These are phyloP conservation scores for Sporothrix brunneoviolacea DNA, from an alignment of 2,329 filamentous ascomycete species.

Conservation along the genomic window DNA sequence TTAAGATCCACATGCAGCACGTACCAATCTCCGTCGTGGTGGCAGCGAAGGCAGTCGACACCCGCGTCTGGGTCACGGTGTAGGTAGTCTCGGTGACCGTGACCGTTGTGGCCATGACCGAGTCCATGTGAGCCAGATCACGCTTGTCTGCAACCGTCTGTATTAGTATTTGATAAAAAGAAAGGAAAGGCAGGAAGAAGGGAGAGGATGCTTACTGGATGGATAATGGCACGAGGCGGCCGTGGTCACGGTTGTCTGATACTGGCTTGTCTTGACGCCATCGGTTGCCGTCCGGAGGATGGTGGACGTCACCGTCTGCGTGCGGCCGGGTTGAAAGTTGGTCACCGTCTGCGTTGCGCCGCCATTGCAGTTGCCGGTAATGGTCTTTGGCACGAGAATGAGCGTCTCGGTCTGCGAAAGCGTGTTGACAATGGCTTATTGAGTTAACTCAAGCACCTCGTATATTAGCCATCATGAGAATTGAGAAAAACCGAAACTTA, in stretches of 20 bases:
- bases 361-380: constrained; percentile 28
- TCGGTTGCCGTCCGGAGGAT: constrained; percentile 29
- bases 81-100: constrained; percentile 32
- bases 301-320: constrained; percentile 25
- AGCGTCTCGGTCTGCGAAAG: constrained; percentile 28
- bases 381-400: constrained; percentile 27
- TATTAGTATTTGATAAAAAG: background rate
- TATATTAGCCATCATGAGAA: no score
- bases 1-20: no score
- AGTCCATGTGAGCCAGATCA: constrained; percentile 19
- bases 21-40: constrained; percentile 27
- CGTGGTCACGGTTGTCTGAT: constrained; percentile 27
- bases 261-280: constrained; percentile 26
- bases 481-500: no score
- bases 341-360: constrained; percentile 31
- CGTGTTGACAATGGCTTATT: constrained; percentile 25
- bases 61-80: constrained; percentile 29
- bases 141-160: constrained; percentile 17
- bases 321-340: constrained; percentile 26
- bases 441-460: no score
- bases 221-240: constrained; percentile 31
- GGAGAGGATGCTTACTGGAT: constrained; percentile 19
- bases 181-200: background rate
- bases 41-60: constrained; percentile 27
- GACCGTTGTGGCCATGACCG: constrained; percentile 28